Percentiles rank a stretch among this genome's conserved stretches.
These are phyloP conservation scores for Amauroascus niger DNA, from an alignment of 2,329 filamentous ascomycete genomes.

Conservation along the genomic window DNA sequence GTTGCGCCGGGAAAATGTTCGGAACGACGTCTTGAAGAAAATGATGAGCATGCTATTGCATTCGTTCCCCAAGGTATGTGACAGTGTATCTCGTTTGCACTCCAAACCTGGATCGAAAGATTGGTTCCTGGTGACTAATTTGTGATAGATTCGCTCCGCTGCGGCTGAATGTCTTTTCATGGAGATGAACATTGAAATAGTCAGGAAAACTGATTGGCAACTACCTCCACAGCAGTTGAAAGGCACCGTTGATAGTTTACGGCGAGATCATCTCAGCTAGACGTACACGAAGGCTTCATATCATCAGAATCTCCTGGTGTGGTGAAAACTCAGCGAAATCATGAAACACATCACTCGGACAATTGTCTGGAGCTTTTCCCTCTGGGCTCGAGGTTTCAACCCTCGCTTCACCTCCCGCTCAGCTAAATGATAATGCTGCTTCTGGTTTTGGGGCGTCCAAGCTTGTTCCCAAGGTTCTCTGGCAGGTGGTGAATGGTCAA, in stretches of 20 bases:
- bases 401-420: too few species aligned
- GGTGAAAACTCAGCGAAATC: too few species aligned
- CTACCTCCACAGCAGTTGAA: conserved; percentile 29
- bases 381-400: too few species aligned
- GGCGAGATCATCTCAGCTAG: conserved; percentile 1
- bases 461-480: too few species aligned
- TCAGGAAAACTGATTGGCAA: conserved; percentile 32
- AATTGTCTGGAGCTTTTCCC: too few species aligned
- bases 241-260: conserved; percentile 23
- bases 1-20: conserved; percentile 43
- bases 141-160: conserved; percentile 27
- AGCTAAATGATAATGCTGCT: too few species aligned
- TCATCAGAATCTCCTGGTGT: too few species aligned
- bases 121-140: conserved; percentile 10
- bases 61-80: conserved; percentile 66
- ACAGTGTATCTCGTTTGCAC: neutral
- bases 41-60: conserved; percentile 65
- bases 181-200: conserved; percentile 24
- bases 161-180: conserved; percentile 32
- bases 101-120: too few species aligned
- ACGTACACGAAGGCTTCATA: too few species aligned
- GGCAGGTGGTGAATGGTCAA: too few species aligned
- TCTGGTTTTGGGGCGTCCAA: too few species aligned
- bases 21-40: conserved; percentile 54
- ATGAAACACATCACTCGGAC: too few species aligned